A percentile compares a stretch with the other conserved stretches of the same genome.
phyloP scores from a whole-genome alignment of 2,329 filamentous ascomycete species.

The Penicillium sp. region DNA sequence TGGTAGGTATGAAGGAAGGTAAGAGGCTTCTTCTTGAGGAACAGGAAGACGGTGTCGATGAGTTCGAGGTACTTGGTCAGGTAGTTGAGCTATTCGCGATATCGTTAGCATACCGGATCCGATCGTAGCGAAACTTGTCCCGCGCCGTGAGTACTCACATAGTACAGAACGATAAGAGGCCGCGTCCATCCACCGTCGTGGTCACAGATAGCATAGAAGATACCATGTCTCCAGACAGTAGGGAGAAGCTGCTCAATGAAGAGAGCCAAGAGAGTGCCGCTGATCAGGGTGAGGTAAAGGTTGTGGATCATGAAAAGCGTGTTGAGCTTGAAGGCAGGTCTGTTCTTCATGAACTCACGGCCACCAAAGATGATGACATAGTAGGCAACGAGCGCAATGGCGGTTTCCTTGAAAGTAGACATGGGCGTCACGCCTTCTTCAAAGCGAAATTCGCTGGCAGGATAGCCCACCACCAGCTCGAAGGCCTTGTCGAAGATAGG shows the following conservation, averaged over 20 bases:
- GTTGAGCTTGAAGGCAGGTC: conserved; percentile 77
- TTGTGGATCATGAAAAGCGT: conserved; percentile 91
- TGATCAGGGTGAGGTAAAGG: conserved; percentile 82
- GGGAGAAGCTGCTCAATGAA: conserved; percentile 88
- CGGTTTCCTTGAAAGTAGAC: conserved; percentile 77
- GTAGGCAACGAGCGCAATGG: conserved; percentile 74
- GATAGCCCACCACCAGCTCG: conserved; percentile 66
- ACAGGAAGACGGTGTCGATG: conserved; percentile 89
- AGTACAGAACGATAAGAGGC: conserved; percentile 87
- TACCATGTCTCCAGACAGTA: conserved; percentile 66
- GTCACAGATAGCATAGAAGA: conserved; percentile 79
- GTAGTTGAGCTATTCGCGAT: conserved; percentile 73
- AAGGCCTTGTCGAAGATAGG: conserved; percentile 86
- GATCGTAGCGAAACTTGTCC: no score
- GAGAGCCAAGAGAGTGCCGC: conserved; percentile 66
- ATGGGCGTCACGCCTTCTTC: conserved; percentile 71
- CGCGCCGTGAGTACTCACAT: conserved; percentile 60
- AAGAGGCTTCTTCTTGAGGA: conserved; percentile 98
- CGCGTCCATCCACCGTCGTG: conserved; percentile 82
- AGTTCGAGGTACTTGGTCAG: conserved; percentile 96
- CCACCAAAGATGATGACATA: conserved; percentile 90
- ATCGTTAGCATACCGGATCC: no score
- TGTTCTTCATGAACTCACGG: conserved; percentile 80
- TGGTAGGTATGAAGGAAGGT: conserved; percentile 99
- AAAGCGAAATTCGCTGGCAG: conserved; percentile 78